Conservation (phyloP, 352 stramenopile genomes). For the Phytopythium cucurbitacearum region DNA sequence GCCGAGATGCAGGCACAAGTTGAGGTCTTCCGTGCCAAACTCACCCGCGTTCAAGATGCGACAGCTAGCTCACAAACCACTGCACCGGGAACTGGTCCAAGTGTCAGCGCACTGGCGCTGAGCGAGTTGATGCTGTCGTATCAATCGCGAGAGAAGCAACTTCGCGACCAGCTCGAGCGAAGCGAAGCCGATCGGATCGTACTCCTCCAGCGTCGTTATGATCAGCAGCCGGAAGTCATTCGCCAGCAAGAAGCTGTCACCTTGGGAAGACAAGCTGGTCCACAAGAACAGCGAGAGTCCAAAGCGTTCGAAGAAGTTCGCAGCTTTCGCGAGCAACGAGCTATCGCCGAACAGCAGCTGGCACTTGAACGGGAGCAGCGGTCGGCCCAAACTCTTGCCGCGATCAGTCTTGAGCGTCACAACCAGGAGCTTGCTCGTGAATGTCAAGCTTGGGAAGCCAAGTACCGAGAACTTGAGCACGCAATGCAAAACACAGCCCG, state of each 20-base stretch:
- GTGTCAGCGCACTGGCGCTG: constrained; percentile 10
- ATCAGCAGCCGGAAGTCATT: background rate
- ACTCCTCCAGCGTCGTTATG: background rate
- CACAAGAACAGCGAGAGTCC: background rate
- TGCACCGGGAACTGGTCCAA: background rate
- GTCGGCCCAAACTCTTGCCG: constrained; percentile 11
- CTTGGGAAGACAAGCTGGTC: background rate
- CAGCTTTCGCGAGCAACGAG: constrained; percentile 7
- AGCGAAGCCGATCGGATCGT: background rate
- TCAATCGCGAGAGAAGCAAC: constrained; percentile 31
- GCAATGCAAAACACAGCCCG: constrained; percentile 3
- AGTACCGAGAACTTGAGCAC: constrained; percentile 1
- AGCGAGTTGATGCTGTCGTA: constrained; percentile 36
- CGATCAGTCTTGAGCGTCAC: constrained; percentile 14
- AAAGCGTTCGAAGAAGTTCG: constrained; percentile 1
- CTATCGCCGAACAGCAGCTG: constrained; percentile 11
- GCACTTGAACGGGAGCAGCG: constrained; percentile 15
- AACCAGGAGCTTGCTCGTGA: constrained; percentile 8
- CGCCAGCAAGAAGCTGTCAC: background rate
- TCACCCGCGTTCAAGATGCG: constrained; percentile 21
- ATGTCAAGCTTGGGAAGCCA: constrained; percentile 1
- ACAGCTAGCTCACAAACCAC: background rate
- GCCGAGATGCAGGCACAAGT: constrained; percentile 43
- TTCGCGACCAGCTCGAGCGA: constrained; percentile 25
- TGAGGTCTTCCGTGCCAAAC: constrained; percentile 37